Evolutionary conservation across 306 rosid species (phyloP), one percentile per base, ranked within the genome.

Genomic region (Lupinus albus): DNA sequence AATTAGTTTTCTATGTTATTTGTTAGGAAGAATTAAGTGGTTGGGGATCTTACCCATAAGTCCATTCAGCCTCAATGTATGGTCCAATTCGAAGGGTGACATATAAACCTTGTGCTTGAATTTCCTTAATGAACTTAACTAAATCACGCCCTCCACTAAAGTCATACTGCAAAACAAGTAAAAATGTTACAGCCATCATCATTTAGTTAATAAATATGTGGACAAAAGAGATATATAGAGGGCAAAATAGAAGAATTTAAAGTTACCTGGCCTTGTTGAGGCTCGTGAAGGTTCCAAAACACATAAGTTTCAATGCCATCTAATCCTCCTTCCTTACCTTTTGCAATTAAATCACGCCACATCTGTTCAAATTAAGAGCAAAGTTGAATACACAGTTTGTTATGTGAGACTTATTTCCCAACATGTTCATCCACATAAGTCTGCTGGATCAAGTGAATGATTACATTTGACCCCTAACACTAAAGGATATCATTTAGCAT

Each of bases 281-380:
- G 93, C 61, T 92, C 98, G 21, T 92, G 95, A 74, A 89, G 84
- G 82, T 92, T 88, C 98, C 98, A 89, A 76, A 92, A 92, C 47
- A 89, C 96, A 17, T 89, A 86, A 33, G 96, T 92, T 76, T 89
- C 87, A 67, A 92, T 87, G 41, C 80, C 96, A 64, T 87, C 88
- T 65, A 92, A 30, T 42, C 96, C 96, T 6, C 98, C 98, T 72
- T 77, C 80, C 74, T 80, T 89, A 47, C 96, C 98, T 75, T 84
- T 87, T 8, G 87, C 80, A 68, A 92, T 82, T 66, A 92, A 58
- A 64, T 84, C 59, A 11, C 89, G 80, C 96, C 98, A 89, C 91
- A 89, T 89, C 98, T 92, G 74, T 82, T 63, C 1, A 12, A 15
- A 56, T 55, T 6, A 6, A 45, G 0, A 28, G 25, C 32, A 64